These are phyloP conservation scores for Xylariaceae sp. DNA, from an alignment of 2,329 filamentous ascomycete species.

Conservation along the genomic window DNA sequence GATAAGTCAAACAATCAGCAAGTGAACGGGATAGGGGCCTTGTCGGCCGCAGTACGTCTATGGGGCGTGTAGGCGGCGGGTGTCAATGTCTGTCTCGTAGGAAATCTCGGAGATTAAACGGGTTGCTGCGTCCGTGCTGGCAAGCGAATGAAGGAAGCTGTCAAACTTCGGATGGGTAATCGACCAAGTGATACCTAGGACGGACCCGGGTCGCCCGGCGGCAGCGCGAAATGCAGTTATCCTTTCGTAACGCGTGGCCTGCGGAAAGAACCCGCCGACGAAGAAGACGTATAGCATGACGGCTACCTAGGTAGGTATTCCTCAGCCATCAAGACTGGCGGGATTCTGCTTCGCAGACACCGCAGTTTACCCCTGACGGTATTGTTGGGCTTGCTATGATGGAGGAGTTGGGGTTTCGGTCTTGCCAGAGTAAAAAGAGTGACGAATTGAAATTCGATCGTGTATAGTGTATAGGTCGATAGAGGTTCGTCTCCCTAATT, in stretches of 20 bases:
- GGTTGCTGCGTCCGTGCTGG: background rate
- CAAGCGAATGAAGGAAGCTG: slow-evolving; percentile 5
- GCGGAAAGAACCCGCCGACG: background rate
- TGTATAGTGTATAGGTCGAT: background rate
- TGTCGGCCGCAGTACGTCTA: slow-evolving; percentile 2
- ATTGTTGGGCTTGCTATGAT: background rate
- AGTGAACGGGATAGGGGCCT: background rate
- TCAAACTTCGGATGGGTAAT: slow-evolving; percentile 11
- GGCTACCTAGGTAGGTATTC: background rate
- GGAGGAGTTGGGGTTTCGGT: background rate
- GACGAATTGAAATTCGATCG: background rate
- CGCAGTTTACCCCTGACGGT: background rate
- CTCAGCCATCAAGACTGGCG: slow-evolving; percentile 1
- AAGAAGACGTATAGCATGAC: slow-evolving; percentile 7
- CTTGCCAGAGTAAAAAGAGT: background rate
- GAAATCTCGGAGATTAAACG: slow-evolving; percentile 4
- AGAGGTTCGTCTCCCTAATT: slow-evolving; percentile 11
- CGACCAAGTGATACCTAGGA: slow-evolving; percentile 9
- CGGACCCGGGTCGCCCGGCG: slow-evolving; percentile 1
- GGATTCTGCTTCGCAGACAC: slow-evolving; percentile 2
- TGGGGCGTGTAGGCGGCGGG: background rate
- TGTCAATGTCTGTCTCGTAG: background rate
- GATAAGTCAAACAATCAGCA: no score
- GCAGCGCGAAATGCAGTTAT: slow-evolving; percentile 7
- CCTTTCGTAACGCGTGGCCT: background rate